These are phyloP conservation scores for Brasilioporus rufonigricans DNA, from an alignment of 768 basidiomycete species.

Conservation along the genomic window DNA sequence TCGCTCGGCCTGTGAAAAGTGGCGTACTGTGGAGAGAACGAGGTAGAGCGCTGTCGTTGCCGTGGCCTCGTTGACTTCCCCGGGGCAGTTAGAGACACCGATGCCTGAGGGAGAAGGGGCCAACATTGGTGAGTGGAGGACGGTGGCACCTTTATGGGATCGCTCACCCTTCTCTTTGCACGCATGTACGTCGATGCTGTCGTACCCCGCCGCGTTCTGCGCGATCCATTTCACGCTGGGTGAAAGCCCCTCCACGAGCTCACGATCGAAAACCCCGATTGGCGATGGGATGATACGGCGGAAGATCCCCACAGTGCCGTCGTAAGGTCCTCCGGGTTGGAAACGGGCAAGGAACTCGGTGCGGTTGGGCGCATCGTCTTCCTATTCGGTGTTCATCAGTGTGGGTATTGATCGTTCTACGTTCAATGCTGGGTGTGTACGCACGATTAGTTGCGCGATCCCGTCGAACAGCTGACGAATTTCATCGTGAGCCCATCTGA, in stretches of 20 bases:
- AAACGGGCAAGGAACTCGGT: constrained; percentile 46
- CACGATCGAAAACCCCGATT: constrained; percentile 50
- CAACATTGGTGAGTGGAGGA: not conserved
- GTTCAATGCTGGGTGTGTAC: constrained; percentile 18
- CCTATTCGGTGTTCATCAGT: constrained; percentile 1
- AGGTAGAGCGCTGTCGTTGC: constrained; percentile 87
- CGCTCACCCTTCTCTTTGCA: constrained; percentile 70
- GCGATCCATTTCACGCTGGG: constrained; percentile 74
- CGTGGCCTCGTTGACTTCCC: constrained; percentile 87
- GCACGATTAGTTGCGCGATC: constrained; percentile 73
- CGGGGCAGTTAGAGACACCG: constrained; percentile 72
- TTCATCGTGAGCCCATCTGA: constrained; percentile 79
- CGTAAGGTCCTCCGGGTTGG: constrained; percentile 45
- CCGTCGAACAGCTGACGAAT: constrained; percentile 56
- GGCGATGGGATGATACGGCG: constrained; percentile 42
- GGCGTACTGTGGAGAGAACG: constrained; percentile 72
- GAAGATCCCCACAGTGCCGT: constrained; percentile 49
- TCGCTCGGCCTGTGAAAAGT: constrained; percentile 64
- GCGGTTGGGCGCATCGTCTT: constrained; percentile 43
- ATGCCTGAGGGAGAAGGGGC: no score
- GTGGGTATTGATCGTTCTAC: not conserved
- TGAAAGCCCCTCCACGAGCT: constrained; percentile 59
- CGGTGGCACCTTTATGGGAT: not conserved
- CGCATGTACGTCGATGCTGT: constrained; percentile 73
- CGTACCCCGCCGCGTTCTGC: constrained; percentile 88